Base-by-base conservation (phyloP, 2,329 filamentous ascomycete species). In the Fusarium devonianum region DNA sequence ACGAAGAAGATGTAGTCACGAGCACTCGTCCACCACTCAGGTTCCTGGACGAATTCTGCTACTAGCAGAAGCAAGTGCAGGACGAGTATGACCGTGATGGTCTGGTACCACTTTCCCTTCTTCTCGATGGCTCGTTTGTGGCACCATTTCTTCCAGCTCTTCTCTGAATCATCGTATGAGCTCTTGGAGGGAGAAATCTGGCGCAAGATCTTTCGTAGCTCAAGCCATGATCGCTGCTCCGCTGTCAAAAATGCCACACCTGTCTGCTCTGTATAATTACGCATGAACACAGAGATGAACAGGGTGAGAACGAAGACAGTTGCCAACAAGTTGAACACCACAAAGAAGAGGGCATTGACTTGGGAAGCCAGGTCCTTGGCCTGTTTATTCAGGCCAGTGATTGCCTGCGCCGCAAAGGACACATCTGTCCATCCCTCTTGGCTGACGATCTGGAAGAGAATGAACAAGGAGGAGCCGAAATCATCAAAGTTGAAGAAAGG, bases 231-330 rank as follows among this genome's bases (percentile, higher is more conserved):
- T 62, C 94, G 87, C 70, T 99, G 94, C 65, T 99, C 94, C 1
- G 92, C 88, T 1, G 94, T 99, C 64, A 99, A 77, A 69, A 93
- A 99, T 3, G 94, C 94, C 32, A 99, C 94, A 2, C 94, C 94
- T 0, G 94, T 99, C 73, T 97, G 92, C 73, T 99, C 94, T 0
- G 94, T 99, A 73, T 99, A 99, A 71, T 97, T 99, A 53, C 94
- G 90, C 94, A 99, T 99, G 71, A 99, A 99, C 53, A 99, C 94
- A 47, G 94, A 97, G 36, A 99, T 95, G 71, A 99, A 99, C 67
- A 99, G 78, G 1, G 94, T 99, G 67, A 99, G 80, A 54, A 99
- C 89, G 73, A 99, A 99, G 58, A 99, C 93, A 0, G 94, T 94
- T 22, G 92, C 92, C 64, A 99, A 81, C 69, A 99, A 83, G 73